Evolutionary conservation across 176 grass and related monocot species (phyloP).

Genomic region (Pharus latifolius): DNA sequence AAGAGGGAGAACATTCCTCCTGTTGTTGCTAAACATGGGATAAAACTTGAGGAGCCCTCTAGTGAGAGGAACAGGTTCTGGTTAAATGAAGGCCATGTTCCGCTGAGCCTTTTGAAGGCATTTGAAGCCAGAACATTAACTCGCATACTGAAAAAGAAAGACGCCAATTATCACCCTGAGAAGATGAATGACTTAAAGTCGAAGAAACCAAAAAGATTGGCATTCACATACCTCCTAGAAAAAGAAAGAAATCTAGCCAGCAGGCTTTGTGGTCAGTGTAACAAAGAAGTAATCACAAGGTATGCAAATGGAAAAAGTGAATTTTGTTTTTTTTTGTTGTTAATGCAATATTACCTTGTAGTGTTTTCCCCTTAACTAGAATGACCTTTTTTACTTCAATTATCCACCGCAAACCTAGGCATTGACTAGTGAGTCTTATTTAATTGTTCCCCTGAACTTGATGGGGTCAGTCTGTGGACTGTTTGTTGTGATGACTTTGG

Average conservation of each 20-base stretch:
- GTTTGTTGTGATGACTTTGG: not conserved
- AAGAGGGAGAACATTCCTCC: slow-evolving; percentile 82
- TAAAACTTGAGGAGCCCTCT: slow-evolving; percentile 64
- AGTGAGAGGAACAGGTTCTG: slow-evolving; percentile 87
- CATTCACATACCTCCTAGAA: slow-evolving; percentile 55
- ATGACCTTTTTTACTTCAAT: not conserved
- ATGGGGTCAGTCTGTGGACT: not conserved
- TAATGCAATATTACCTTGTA: not conserved
- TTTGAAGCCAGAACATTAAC: slow-evolving; percentile 70
- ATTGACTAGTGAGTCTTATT: not conserved
- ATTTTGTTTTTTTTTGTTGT: not conserved
- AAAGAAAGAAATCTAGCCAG: slow-evolving; percentile 50
- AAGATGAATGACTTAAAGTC: slow-evolving; percentile 13
- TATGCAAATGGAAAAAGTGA: slow-evolving; percentile 19
- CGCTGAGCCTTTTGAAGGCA: slow-evolving; percentile 73
- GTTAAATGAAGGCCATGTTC: slow-evolving; percentile 74
- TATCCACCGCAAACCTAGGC: not conserved
- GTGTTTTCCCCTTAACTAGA: not conserved
- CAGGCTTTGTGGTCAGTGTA: slow-evolving; percentile 67
- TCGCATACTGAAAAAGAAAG: slow-evolving; percentile 76
- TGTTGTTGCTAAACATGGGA: slow-evolving; percentile 75
- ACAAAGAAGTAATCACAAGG: slow-evolving; percentile 57
- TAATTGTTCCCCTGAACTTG: not conserved
- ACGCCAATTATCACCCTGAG: slow-evolving; percentile 32
- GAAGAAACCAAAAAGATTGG: slow-evolving; percentile 34